phyloP scores from a whole-genome alignment of 768 basidiomycete species.

The Boletus insuetus region DNA sequence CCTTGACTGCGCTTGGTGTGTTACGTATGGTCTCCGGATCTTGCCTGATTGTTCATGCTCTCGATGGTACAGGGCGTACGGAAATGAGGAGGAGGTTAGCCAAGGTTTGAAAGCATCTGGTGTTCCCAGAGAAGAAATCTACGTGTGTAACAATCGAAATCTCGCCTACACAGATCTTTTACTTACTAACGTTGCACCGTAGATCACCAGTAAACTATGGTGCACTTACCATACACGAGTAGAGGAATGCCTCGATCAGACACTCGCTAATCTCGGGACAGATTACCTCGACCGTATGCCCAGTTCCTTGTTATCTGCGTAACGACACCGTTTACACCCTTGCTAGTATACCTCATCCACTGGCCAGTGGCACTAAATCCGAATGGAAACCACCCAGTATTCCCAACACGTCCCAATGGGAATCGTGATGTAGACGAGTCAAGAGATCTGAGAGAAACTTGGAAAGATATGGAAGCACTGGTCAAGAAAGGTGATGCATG shows the following conservation, averaged over 20 bases:
- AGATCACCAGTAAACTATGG: slow-evolving; percentile 77
- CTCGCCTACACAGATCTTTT: neutral
- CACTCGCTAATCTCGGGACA: slow-evolving; percentile 73
- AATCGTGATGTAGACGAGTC: slow-evolving; percentile 63
- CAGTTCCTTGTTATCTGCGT: neutral
- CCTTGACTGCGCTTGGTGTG: slow-evolving; percentile 65
- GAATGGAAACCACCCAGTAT: slow-evolving; percentile 57
- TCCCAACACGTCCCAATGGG: slow-evolving; percentile 61
- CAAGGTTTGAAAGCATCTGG: slow-evolving; percentile 76
- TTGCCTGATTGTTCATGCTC: slow-evolving; percentile 16
- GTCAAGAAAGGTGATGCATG: slow-evolving; percentile 51
- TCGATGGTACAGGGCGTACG: slow-evolving; percentile 47
- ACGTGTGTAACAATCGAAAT: slow-evolving; percentile 38
- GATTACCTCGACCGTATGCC: slow-evolving; percentile 79
- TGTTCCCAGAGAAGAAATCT: slow-evolving; percentile 71
- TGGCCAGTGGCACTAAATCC: slow-evolving; percentile 81
- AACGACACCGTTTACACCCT: neutral
- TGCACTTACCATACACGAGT: slow-evolving; percentile 66
- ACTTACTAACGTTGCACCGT: neutral
- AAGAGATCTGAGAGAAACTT: slow-evolving; percentile 71
- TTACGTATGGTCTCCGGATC: neutral
- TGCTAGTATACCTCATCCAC: slow-evolving; percentile 62
- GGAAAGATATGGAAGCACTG: slow-evolving; percentile 80
- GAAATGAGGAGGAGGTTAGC: slow-evolving; percentile 82
- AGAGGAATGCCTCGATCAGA: slow-evolving; percentile 71